Conservation (phyloP, 2,329 filamentous ascomycete species). For the Hirsutella thompsonii region DNA sequence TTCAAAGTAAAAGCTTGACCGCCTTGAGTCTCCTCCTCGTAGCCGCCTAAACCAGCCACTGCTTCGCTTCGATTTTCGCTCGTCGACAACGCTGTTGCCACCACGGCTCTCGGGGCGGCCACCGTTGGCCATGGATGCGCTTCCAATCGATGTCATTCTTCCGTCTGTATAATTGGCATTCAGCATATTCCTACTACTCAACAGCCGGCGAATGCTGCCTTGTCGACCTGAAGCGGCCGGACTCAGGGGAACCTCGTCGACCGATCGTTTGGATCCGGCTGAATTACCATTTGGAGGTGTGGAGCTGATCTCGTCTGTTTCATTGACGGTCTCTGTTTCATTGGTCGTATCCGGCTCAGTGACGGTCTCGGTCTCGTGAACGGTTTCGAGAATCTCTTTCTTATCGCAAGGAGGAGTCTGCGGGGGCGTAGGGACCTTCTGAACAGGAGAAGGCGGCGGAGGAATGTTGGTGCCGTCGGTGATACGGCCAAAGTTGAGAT, state of each 20-base stretch:
- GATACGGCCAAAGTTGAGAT: constrained; percentile 45
- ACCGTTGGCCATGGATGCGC: constrained; percentile 16
- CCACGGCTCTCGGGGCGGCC: constrained; percentile 37
- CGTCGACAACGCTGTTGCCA: constrained; percentile 33
- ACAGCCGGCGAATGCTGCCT: constrained; percentile 43
- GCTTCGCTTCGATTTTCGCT: constrained; percentile 39
- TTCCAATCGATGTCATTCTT: constrained; percentile 28
- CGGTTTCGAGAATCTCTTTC: constrained; percentile 8
- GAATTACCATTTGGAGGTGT: constrained; percentile 26
- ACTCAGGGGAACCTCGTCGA: constrained; percentile 38
- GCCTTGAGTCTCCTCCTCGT: constrained; percentile 25
- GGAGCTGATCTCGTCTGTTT: constrained; percentile 2
- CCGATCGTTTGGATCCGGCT: constrained; percentile 34
- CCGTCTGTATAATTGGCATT: constrained; percentile 39
- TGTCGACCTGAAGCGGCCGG: constrained; percentile 37
- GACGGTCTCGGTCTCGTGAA: constrained; percentile 1
- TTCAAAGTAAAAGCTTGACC: constrained; percentile 29
- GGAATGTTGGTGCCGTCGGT: constrained; percentile 50
- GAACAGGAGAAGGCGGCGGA: constrained; percentile 40
- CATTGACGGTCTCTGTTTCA: too few relatives aligned
- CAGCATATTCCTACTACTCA: constrained; percentile 38
- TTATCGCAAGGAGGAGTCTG: constrained; percentile 17
- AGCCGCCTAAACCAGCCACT: constrained; percentile 49
- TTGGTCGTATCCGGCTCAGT: too few relatives aligned
- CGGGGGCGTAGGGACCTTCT: constrained; percentile 33